Evolutionary conservation across 768 basidiomycete genomes (phyloP).

Genomic region (Phaeotremella skinneri): DNA sequence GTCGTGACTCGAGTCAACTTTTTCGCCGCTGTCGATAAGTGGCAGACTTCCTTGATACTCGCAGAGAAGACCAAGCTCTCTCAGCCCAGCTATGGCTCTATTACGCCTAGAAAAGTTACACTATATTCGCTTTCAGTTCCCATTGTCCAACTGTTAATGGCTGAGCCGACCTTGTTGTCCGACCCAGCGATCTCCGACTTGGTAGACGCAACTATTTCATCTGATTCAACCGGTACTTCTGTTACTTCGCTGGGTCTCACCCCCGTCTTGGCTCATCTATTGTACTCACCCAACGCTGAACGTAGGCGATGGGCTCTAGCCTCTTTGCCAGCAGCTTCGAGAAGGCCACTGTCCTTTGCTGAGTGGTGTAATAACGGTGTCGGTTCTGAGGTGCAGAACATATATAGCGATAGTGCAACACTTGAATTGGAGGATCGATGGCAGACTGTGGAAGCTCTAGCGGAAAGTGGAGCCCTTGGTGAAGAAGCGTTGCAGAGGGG

Average conservation of each 20-base stretch:
- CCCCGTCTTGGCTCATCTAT: constrained; percentile 18
- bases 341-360: constrained; percentile 28
- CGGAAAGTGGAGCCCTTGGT: constrained; percentile 20
- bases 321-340: constrained; percentile 23
- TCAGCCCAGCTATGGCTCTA: constrained; percentile 53
- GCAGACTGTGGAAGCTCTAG: constrained; percentile 17
- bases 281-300: constrained; percentile 16
- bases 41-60: constrained; percentile 63
- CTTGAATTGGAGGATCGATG: constrained; percentile 13
- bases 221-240: neutral
- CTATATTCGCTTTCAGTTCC: constrained; percentile 25
- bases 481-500: constrained; percentile 33
- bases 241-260: constrained; percentile 21
- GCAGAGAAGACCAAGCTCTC: constrained; percentile 54
- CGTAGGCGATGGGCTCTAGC: constrained; percentile 26
- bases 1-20: constrained; percentile 60
- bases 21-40: constrained; percentile 63
- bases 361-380: constrained; percentile 41
- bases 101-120: constrained; percentile 2
- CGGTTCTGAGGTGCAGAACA: constrained; percentile 23
- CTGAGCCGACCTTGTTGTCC: constrained; percentile 26
- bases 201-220: constrained; percentile 15
- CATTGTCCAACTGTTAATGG: constrained; percentile 38
- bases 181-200: constrained; percentile 14
- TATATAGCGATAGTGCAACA: constrained; percentile 11